Evolutionary conservation across 768 basidiomycete genomes (phyloP).

Genomic region (Russula abietina): DNA sequence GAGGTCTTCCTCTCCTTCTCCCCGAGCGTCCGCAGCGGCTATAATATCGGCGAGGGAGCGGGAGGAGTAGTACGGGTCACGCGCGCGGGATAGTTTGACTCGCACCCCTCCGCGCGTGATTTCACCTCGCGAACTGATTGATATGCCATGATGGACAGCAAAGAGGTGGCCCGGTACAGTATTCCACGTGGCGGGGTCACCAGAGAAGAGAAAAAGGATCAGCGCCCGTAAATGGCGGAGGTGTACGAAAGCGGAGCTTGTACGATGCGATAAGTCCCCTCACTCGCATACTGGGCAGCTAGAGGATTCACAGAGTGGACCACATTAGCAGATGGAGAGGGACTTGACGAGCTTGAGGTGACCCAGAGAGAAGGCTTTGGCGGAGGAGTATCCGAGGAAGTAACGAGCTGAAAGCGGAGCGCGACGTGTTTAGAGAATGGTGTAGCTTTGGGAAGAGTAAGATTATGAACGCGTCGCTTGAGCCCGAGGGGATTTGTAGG

Average conservation of each 20-base stretch:
- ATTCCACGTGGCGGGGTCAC: conserved; percentile 23
- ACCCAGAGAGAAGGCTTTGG: conserved; percentile 10
- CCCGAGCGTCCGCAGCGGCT: conserved; percentile 15
- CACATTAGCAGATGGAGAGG: neutral
- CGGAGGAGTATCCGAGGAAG: conserved; percentile 27
- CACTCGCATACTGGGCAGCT: conserved; percentile 28
- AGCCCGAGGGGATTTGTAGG: conserved; percentile 67
- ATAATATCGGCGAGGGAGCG: conserved; percentile 30
- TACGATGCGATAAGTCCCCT: conserved; percentile 56
- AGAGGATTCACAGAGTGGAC: neutral
- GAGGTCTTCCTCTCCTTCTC: conserved; percentile 13
- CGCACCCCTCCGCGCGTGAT: conserved; percentile 37
- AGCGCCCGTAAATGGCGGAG: conserved; percentile 55
- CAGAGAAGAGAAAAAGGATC: conserved; percentile 52
- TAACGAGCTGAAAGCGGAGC: conserved; percentile 56
- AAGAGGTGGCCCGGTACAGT: conserved; percentile 46
- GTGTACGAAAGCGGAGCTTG: conserved; percentile 69
- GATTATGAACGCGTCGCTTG: conserved; percentile 36
- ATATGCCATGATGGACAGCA: conserved; percentile 47
- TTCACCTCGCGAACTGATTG: conserved; percentile 44
- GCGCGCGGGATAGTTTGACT: conserved; percentile 30
- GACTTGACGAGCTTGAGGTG: neutral
- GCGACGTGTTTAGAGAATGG: conserved; percentile 57
- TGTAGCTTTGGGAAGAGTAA: conserved; percentile 37
- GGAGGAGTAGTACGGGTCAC: conserved; percentile 29